A percentile compares a stretch with the other conserved stretches of the same genome.
These are phyloP conservation scores for Claviceps sp. DNA, from an alignment of 2,329 filamentous ascomycete genomes.

Conservation along the genomic window DNA sequence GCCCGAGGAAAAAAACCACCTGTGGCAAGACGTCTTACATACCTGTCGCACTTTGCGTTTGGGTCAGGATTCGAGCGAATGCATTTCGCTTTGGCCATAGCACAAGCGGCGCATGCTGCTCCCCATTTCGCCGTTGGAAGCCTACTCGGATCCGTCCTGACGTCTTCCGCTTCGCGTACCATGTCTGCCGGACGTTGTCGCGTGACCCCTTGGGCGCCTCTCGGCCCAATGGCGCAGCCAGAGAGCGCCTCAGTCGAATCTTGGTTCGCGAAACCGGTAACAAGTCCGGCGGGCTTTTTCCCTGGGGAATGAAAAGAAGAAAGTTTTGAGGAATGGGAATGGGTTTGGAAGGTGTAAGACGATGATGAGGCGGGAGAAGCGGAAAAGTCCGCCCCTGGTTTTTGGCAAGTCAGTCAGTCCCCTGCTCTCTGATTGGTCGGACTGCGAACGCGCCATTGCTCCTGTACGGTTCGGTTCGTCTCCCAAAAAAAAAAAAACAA, in stretches of 20 bases:
- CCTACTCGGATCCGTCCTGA: conserved; percentile 14
- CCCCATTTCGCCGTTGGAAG: conserved; percentile 32
- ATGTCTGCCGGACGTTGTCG: background rate
- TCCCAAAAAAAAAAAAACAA: background rate
- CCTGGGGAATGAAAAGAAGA: background rate
- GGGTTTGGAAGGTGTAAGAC: background rate
- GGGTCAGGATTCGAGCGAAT: conserved; percentile 25
- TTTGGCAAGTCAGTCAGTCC: background rate
- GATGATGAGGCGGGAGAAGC: background rate
- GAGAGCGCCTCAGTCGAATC: background rate
- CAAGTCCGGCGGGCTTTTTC: conserved; percentile 10
- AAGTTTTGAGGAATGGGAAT: background rate
- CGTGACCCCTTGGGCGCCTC: background rate
- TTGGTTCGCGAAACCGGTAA: conserved; percentile 2
- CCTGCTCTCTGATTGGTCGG: conserved; percentile 6
- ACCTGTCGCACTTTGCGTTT: conserved; percentile 31
- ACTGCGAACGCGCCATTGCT: background rate
- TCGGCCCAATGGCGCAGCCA: background rate
- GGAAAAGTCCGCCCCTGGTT: conserved; percentile 8
- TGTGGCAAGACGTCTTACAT: conserved; percentile 14
- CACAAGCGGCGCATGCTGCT: conserved; percentile 34
- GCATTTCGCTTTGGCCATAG: conserved; percentile 37
- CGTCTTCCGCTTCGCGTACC: conserved; percentile 1
- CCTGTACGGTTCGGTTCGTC: background rate
- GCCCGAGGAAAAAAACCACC: no score